phyloP scores from a whole-genome alignment of 176 grass and related monocot species.

The Lolium multiflorum region DNA sequence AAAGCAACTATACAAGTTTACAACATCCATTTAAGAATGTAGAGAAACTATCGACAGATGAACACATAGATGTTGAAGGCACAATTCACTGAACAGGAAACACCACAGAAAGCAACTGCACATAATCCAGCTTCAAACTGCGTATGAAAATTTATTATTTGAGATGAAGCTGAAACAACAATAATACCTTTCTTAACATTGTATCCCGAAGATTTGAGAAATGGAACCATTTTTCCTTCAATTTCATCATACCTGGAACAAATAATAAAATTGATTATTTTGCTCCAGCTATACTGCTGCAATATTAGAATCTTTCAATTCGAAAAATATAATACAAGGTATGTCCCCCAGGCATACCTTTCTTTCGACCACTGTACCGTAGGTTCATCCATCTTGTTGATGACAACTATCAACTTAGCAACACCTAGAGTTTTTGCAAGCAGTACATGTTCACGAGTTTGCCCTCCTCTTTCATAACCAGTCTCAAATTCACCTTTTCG shows the following conservation, averaged over 20 bases:
- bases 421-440: slow-evolving; percentile 92
- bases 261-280: slow-evolving; percentile 48
- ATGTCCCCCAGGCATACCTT: slow-evolving; percentile 53
- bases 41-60: background rate
- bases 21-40: slow-evolving; percentile 10
- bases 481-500: slow-evolving; percentile 98
- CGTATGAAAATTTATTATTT: background rate
- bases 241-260: slow-evolving; percentile 88
- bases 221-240: slow-evolving; percentile 85
- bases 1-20: background rate
- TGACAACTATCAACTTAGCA: slow-evolving; percentile 78
- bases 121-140: slow-evolving; percentile 2
- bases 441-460: slow-evolving; percentile 83
- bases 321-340: background rate
- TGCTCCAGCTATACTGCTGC: background rate
- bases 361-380: slow-evolving; percentile 84
- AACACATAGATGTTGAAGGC: background rate
- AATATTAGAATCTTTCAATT: slow-evolving; percentile 7
- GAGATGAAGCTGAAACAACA: background rate
- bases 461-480: slow-evolving; percentile 84
- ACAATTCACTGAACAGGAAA: background rate
- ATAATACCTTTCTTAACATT: slow-evolving; percentile 88
- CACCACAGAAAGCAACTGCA: slow-evolving; percentile 2
- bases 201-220: slow-evolving; percentile 86
- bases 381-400: slow-evolving; percentile 95